phyloP scores from a whole-genome alignment of 208 protist species.

The Crithidia sp. region DNA sequence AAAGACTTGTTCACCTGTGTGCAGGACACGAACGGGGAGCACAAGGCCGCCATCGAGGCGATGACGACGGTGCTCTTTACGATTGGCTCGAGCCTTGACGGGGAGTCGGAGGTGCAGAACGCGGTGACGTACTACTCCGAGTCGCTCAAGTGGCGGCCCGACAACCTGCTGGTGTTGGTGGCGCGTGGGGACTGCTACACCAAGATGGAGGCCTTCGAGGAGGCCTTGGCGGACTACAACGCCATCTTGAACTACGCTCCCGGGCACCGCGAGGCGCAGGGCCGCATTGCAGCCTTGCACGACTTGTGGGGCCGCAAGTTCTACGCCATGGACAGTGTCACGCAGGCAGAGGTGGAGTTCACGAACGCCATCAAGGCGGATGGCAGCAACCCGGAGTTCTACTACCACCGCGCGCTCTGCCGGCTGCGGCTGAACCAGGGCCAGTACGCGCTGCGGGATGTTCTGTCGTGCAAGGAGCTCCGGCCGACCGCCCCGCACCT shows the following conservation, averaged over 20 bases:
- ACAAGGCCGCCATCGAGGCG: slow-evolving; percentile 77
- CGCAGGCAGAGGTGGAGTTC: slow-evolving; percentile 83
- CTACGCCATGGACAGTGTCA: slow-evolving; percentile 45
- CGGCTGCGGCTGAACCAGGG: slow-evolving; percentile 81
- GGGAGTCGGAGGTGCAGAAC: slow-evolving; percentile 54
- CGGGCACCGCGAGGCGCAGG: slow-evolving; percentile 49
- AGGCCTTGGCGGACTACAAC: slow-evolving; percentile 78
- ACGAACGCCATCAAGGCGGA: slow-evolving; percentile 83
- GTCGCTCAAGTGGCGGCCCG: slow-evolving; percentile 83
- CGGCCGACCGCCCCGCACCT: slow-evolving; percentile 65
- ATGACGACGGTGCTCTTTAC: slow-evolving; percentile 87
- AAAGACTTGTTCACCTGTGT: slow-evolving; percentile 86
- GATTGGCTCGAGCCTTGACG: slow-evolving; percentile 62
- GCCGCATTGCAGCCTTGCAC: slow-evolving; percentile 80
- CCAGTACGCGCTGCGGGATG: slow-evolving; percentile 83
- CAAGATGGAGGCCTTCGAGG: slow-evolving; percentile 77
- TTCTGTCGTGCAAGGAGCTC: slow-evolving; percentile 82
- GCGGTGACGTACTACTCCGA: slow-evolving; percentile 88
- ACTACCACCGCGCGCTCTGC: slow-evolving; percentile 82
- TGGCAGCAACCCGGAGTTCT: slow-evolving; percentile 75
- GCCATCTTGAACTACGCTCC: slow-evolving; percentile 62
- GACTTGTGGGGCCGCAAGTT: slow-evolving; percentile 85
- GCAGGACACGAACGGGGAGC: slow-evolving; percentile 79
- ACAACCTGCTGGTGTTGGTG: slow-evolving; percentile 85
- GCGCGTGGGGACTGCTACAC: slow-evolving; percentile 88